phyloP scores from a whole-genome alignment of 805 yeast genomes.

The Saccharomycopsis sp. region DNA sequence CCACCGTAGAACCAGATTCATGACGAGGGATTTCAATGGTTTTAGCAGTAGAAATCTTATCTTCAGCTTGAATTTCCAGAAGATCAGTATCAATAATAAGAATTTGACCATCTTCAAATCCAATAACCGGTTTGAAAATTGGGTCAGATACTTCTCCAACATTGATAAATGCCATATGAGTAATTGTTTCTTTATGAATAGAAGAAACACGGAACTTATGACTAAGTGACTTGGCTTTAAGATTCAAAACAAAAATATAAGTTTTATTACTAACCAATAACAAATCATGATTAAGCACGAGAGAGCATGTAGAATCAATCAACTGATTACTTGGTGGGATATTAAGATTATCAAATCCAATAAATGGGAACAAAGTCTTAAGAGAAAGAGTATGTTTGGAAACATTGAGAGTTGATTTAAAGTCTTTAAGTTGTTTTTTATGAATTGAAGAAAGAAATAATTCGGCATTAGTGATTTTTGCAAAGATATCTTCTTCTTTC shows the following conservation, averaged over 20 bases:
- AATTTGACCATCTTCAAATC: conserved; percentile 15
- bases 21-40: conserved; percentile 4
- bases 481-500: conserved; percentile 1
- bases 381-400: conserved; percentile 7
- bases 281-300: conserved; percentile 10
- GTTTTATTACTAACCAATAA: conserved; percentile 11
- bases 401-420: conserved; percentile 15
- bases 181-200: neutral
- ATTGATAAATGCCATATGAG: conserved; percentile 8
- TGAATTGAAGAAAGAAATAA: conserved; percentile 14
- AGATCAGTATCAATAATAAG: conserved; percentile 14
- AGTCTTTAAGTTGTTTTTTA: conserved; percentile 15
- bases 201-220: conserved; percentile 7
- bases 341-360: conserved; percentile 3
- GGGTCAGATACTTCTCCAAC: conserved; percentile 11
- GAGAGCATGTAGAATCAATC: conserved; percentile 1
- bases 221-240: conserved; percentile 8
- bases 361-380: conserved; percentile 8
- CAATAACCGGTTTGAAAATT: conserved; percentile 12
- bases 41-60: neutral
- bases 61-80: neutral
- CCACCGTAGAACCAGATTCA: conserved; percentile 13
- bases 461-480: conserved; percentile 15
- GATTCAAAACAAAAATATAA: conserved; percentile 11
- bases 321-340: conserved; percentile 6